Base-by-base conservation (phyloP, 1,284 basidiomycete genomes). In the Leccinum griseonigrum region DNA sequence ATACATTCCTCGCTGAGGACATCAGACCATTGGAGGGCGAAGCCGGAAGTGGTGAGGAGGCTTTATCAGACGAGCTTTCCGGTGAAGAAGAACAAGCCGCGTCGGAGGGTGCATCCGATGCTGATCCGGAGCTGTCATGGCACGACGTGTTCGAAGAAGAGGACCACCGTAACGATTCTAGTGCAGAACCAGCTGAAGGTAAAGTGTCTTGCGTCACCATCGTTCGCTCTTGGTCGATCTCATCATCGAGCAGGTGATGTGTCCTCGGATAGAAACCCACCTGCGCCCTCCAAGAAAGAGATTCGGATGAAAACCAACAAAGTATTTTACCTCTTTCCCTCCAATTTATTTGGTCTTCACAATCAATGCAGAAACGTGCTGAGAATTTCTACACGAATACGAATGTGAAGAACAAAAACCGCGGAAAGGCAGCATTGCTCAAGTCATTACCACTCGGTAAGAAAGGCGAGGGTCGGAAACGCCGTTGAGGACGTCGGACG, bases 261-360 rank as follows among this genome's bases (percentile, higher is more conserved):
- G 7, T 51, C 59, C 64, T 72, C 69, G n/a, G 78, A 78, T 40
- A 75, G 77, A 4, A 76, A 77, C 46, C 67, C 69, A n/a, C 74
- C 72, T 53, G 70, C 54, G 54, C 63, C 59, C 63, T 66, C 58
- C 63, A 77, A 69, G 64, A 94, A 94, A 76, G 90, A 84, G 66
- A 73, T 83, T 31, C 89, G 95, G 26, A 91, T 95, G 91, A 96
- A 85, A 67, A 97, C 95, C 2, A 93, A 88, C 80, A 97, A 97
- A 79, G 87, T 85, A 70, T 54, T 71, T 64, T 40, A 18, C 59
- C 62, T 61, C 18, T 55, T 53, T n/a, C 58, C 14, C 31, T 16
- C 9, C 34, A 11, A 0, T 62, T 54, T 55, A 22, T 22, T 14
- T 29, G 46, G 43, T 46, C 13, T 46, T 73, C 29, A 76, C 43